Evolutionary conservation across 306 rosid species (phyloP).

Genomic region (Malus orientalis): DNA sequence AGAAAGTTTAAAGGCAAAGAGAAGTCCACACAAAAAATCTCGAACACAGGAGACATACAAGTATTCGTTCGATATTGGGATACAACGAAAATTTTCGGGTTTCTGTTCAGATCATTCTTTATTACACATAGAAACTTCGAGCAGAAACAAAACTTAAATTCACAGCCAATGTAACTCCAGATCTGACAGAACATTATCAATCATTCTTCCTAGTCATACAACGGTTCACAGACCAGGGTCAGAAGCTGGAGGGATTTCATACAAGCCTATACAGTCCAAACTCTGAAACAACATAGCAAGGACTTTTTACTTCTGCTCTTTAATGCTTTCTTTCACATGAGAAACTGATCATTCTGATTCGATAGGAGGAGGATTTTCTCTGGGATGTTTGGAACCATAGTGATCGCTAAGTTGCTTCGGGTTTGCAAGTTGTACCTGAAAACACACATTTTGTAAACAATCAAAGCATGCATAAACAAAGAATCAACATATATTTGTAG

Average conservation of each 20-base stretch:
- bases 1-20: too few relatives aligned
- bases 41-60: too few relatives aligned
- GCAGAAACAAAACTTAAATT: neutral
- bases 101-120: neutral
- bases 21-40: too few relatives aligned
- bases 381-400: constrained; percentile 91
- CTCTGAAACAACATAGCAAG: constrained; percentile 19
- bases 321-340: neutral
- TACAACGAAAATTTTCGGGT: too few relatives aligned
- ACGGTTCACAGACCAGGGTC: constrained; percentile 8
- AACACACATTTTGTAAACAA: constrained; percentile 2
- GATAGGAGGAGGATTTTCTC: constrained; percentile 60
- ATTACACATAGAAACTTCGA: neutral
- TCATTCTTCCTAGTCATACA: constrained; percentile 23
- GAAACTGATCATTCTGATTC: constrained; percentile 44
- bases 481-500: neutral
- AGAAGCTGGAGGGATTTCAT: neutral
- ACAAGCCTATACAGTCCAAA: constrained; percentile 4
- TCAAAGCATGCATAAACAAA: neutral
- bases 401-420: constrained; percentile 79
- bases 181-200: constrained; percentile 2
- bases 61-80: too few relatives aligned
- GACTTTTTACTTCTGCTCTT: neutral
- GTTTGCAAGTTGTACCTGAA: constrained; percentile 82
- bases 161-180: neutral